Base-by-base conservation (phyloP, 2,329 filamentous ascomycete species). In the Bipolaris victoriae region DNA sequence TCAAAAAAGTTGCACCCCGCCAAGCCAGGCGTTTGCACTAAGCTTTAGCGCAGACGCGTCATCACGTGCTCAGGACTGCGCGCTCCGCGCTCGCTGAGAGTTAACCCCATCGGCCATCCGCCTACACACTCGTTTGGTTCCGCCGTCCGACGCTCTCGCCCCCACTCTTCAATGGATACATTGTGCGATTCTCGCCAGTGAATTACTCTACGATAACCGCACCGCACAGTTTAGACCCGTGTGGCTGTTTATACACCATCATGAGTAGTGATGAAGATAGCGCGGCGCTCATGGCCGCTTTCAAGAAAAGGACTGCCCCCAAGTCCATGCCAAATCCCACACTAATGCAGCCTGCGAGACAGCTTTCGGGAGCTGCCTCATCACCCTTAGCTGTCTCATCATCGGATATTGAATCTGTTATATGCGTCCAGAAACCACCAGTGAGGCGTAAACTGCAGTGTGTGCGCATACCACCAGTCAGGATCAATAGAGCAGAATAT, bases 401-500 rank as follows among this genome's bases (percentile, higher is more conserved):
- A 15, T 20, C 20, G 18, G 9, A 39, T 5, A n/a, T 39, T 39
- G 35, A 39, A 20, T 20, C 35, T 3, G 15, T 9, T 16, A 9
- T 39, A n/a, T 45, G 7, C 3, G 26, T 33, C 9, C 39, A 18
- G 1, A n/a, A 60, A 5, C 49, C 49, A 4, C 49, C 50, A 5
- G 49, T 40, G 33, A 53, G 33, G 9, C 66, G 68, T 1, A 67
- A 52, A 49, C 45, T 60, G 1, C 37, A 73, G 1, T 64, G 59
- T n/a, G 68, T 78, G 11, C 60, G 66, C 6, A 64, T 71, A 2
- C 54, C 63, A 1, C 72, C 70, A 0, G 63, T 69, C 3, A 58
- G 51, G 2, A 41, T 57, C 18, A 66, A 74, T 29, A 64, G 53
- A 15, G 51, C 72, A 5, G 75, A 77, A 22, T 80, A 77, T 44